Evolutionary conservation across 2,329 filamentous ascomycete genomes (phyloP).

Genomic region (Nigrospora oryzae): DNA sequence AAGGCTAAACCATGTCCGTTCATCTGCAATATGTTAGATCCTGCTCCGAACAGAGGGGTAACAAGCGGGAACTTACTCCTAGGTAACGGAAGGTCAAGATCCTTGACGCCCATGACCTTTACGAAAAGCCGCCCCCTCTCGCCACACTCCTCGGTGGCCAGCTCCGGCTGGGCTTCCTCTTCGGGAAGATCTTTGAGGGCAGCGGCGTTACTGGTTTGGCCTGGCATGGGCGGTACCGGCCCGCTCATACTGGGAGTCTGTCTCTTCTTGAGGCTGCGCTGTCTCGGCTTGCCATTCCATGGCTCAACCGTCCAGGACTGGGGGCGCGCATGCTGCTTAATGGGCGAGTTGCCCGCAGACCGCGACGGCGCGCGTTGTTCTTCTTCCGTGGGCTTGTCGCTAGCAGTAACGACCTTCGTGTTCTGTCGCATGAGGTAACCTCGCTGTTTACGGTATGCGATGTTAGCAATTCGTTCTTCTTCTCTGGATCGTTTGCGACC

Average conservation of each 20-base stretch:
- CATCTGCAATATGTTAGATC: slow-evolving; percentile 44
- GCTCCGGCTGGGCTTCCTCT: slow-evolving; percentile 50
- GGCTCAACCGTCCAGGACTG: slow-evolving; percentile 96
- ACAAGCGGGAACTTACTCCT: slow-evolving; percentile 56
- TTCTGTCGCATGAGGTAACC: slow-evolving; percentile 98
- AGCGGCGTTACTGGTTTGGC: slow-evolving; percentile 73
- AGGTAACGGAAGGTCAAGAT: slow-evolving; percentile 83
- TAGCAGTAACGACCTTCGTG: slow-evolving; percentile 94
- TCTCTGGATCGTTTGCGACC: slow-evolving; percentile 9
- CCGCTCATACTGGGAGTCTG: slow-evolving; percentile 40
- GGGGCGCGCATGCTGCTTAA: slow-evolving; percentile 64
- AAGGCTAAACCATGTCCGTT: slow-evolving; percentile 88
- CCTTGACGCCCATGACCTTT: slow-evolving; percentile 97
- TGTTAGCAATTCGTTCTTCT: slow-evolving; percentile 50
- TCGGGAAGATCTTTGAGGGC: slow-evolving; percentile 60
- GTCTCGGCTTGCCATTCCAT: slow-evolving; percentile 77
- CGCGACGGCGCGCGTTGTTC: slow-evolving; percentile 39
- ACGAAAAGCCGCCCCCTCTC: slow-evolving; percentile 91
- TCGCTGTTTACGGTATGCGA: slow-evolving; percentile 63
- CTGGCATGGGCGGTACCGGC: slow-evolving; percentile 73
- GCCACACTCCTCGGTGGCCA: slow-evolving; percentile 63
- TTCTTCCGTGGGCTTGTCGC: slow-evolving; percentile 59
- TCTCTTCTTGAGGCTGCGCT: slow-evolving; percentile 55
- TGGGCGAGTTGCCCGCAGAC: slow-evolving; percentile 59
- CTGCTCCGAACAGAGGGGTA: not conserved